Evolutionary conservation across 108 stramenopile genomes (phyloP).

Genomic region (Hondaea fermentalgiana): DNA sequence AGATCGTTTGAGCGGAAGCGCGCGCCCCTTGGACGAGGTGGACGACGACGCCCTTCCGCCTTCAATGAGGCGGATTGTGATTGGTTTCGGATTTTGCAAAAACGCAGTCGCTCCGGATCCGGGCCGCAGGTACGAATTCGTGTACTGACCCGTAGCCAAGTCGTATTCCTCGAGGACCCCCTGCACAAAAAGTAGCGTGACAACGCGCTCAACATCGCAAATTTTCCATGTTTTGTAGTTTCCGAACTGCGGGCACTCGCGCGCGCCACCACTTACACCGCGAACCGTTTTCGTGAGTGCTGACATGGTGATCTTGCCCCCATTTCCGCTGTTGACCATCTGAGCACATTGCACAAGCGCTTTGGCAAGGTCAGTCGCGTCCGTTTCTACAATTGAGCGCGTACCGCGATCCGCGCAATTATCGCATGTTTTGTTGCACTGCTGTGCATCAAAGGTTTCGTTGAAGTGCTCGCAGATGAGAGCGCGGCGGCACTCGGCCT

Average conservation of each 20-base stretch:
- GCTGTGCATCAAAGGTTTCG: background rate
- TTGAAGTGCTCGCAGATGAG: conserved; percentile 12
- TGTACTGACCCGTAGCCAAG: background rate
- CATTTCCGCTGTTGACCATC: background rate
- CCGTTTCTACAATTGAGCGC: background rate
- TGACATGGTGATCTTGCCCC: background rate
- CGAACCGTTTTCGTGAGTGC: background rate
- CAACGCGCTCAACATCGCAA: background rate
- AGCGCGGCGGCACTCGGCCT: background rate
- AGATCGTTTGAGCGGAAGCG: too few relatives aligned
- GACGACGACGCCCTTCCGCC: too few relatives aligned
- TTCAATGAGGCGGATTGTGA: background rate
- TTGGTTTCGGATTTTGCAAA: background rate
- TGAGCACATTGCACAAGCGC: background rate
- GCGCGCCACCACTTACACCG: background rate
- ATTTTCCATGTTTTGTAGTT: background rate
- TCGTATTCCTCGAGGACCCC: background rate
- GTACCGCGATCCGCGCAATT: conserved; percentile 1
- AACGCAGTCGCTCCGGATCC: background rate
- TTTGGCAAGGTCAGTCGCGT: background rate
- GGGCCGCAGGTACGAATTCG: background rate
- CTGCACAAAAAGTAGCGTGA: background rate
- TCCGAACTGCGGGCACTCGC: background rate
- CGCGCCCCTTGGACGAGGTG: too few relatives aligned
- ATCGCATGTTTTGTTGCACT: conserved; percentile 19